Conservation (phyloP, 305 asterid genomes). For the Fraxinus xanthoxyloides region DNA sequence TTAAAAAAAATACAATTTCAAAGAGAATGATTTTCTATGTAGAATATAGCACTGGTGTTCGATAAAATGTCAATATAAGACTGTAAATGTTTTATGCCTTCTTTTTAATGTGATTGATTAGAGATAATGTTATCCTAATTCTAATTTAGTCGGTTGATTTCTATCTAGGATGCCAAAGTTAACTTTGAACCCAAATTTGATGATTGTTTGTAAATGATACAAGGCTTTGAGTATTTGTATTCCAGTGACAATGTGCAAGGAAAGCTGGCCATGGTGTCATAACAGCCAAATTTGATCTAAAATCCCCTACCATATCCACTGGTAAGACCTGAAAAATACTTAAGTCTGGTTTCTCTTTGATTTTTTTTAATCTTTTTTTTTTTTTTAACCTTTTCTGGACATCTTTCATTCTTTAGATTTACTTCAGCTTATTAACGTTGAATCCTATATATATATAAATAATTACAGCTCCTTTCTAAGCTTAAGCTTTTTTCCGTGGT, state of each 20-base stretch:
- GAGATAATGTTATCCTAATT: neutral
- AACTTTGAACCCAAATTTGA: neutral
- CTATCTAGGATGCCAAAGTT: neutral
- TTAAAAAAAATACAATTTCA: too few relatives aligned
- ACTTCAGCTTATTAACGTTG: neutral
- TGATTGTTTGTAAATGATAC: neutral
- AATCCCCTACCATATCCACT: conserved; percentile 82
- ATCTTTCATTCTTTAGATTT: neutral
- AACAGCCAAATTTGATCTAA: conserved; percentile 62
- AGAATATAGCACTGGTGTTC: conserved; percentile 30
- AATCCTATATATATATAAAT: neutral
- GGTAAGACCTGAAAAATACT: conserved; percentile 38
- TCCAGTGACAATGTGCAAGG: conserved; percentile 44
- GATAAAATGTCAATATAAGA: conserved; percentile 35
- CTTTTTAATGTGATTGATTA: neutral
- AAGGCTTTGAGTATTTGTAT: conserved; percentile 8
- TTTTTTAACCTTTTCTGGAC: neutral
- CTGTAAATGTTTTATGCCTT: neutral
- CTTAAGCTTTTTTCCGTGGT: too few relatives aligned
- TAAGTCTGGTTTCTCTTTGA: neutral
- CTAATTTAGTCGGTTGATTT: neutral
- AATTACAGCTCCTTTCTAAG: too few relatives aligned
- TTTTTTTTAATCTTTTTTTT: neutral
- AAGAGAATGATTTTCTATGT: neutral
- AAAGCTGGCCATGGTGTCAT: conserved; percentile 44